Conservation (phyloP, 2,329 filamentous ascomycete genomes). For the Capronia coronata region DNA sequence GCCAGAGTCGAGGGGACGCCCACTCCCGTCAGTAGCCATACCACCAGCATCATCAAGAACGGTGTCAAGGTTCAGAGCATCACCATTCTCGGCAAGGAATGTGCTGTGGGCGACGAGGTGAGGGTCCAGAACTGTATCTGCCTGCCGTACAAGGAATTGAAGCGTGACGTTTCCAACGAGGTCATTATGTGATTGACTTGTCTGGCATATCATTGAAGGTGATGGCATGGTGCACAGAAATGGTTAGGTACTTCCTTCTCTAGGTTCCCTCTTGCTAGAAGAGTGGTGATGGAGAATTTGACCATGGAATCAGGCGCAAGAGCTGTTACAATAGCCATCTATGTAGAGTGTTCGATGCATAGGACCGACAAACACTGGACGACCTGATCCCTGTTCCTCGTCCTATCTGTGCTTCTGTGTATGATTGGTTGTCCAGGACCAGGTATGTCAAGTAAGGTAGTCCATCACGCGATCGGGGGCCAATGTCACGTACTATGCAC, state of each 20-base stretch:
- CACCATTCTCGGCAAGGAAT: slow-evolving; percentile 95
- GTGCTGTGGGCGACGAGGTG: slow-evolving; percentile 84
- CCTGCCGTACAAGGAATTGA: slow-evolving; percentile 95
- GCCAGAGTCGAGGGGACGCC: slow-evolving; percentile 94
- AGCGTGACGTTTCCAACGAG: slow-evolving; percentile 68
- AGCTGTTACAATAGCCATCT: background rate
- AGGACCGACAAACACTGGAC: too few relatives aligned
- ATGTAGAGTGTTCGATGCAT: too few relatives aligned
- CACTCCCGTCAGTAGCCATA: slow-evolving; percentile 78
- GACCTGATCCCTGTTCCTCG: too few relatives aligned
- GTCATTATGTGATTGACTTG: slow-evolving; percentile 71
- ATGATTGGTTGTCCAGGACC: too few relatives aligned
- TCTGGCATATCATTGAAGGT: background rate
- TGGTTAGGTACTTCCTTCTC: too few relatives aligned
- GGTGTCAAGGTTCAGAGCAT: slow-evolving; percentile 98
- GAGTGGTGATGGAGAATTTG: background rate
- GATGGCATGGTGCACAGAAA: background rate
- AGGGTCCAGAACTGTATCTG: slow-evolving; percentile 97
- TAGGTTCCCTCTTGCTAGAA: background rate
- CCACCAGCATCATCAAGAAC: slow-evolving; percentile 92
- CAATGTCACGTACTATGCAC: too few relatives aligned
- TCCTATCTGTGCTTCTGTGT: too few relatives aligned
- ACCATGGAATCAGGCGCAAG: background rate
- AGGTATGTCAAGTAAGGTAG: too few relatives aligned
- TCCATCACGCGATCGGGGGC: background rate